Base-by-base conservation (phyloP, 1,284 basidiomycete species). In the Leucoagaricus sp. region DNA sequence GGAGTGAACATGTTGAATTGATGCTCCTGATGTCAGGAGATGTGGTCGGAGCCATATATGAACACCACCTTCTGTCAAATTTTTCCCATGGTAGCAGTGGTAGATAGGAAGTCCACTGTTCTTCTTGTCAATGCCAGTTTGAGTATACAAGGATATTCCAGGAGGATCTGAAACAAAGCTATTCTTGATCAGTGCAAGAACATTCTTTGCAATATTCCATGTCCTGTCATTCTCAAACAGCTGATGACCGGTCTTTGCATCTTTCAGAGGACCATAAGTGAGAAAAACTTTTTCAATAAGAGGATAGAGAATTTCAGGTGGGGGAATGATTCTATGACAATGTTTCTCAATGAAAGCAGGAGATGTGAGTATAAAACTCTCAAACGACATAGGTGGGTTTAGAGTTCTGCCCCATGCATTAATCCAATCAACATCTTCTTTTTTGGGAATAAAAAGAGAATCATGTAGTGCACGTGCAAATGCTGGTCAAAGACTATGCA, bases 21-120 rank as follows among this genome's bases (percentile, higher is more conserved):
- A 61, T 0, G 59, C 57, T 4, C 66, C 65, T 31, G 60, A 65
- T 4, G 49, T 63, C 12, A 65, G 62, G 7, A 67, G 21, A 15
- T 33, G 58, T 15, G 49, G 52, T 0, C 38, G 51, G 6, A 64
- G 52, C 48, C 55, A 59, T 3, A 49, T 49, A 53, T 67, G 67
- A 23, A 67, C 63, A 33, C 62, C 63, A 13, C 59, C 62, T 50
- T 65, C 63, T 7, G 59, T 60, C 58, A 50, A 31, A 73, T 68
- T 3, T 58, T 49, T 7, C 40, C 40, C 44, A 63, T 66, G 49
- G 72, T 68, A 0, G 58, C 53, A 8, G 45, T 40, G 49, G 70
- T 61, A 1, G 68, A 68, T 28, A 72, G 61, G 40, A 74, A 70
- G 3, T 72, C 61, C 5, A 70, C 69, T 13, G 13, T 8, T 65